Evolutionary conservation across 805 yeast genomes (phyloP), one percentile per base, ranked within the genome.

Genomic region (Myxozyma vanderwaltii): DNA sequence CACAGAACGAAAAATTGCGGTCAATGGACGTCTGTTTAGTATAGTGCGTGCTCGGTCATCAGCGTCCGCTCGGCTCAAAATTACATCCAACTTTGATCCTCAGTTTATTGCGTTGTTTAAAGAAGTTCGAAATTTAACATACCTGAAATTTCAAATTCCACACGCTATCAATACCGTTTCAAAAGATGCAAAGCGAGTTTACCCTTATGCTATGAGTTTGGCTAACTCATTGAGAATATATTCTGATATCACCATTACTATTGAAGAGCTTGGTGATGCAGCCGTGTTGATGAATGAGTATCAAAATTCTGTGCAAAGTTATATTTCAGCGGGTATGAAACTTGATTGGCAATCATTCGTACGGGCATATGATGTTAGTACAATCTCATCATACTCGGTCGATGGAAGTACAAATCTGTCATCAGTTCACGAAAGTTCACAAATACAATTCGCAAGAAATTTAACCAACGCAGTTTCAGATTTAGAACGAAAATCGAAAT

Each of bases 121-220:
- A 55, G 89, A 88, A 66, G 81, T 83, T 0, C 71, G 81, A 41
- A 79, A 79, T 49, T 68, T 88, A 31, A 69, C 75, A 4, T 72
- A 77, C 61, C 70, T 84, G 61, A 84, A 82, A 0, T 82, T 78
- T 67, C 81, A 79, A 7, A 72, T 89, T 0, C 92, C 96, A 0
- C 80, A 80, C 26, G 66, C 76, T 4, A 60, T 87, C 1, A 62
- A 75, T 13, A 67, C 79, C 1, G 77, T 75, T 27, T 77, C 89
- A 0, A 77, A 82, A 45, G 79, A 77, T 31, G 75, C 85, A 1
- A 76, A 81, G 56, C 73, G 77, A 31, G 67, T 86, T 0, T 79
- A 83, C 51, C 89, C 91, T 0, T 78, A 79, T 62, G 86, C 88
- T 0, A 72, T 79, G 3, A 74, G 79, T 8, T 61, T 89, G 6